Evolutionary conservation across 2,329 filamentous ascomycete genomes (phyloP), one percentile per base, ranked within the genome.

Genomic region (Exophiala dermatitidis): DNA sequence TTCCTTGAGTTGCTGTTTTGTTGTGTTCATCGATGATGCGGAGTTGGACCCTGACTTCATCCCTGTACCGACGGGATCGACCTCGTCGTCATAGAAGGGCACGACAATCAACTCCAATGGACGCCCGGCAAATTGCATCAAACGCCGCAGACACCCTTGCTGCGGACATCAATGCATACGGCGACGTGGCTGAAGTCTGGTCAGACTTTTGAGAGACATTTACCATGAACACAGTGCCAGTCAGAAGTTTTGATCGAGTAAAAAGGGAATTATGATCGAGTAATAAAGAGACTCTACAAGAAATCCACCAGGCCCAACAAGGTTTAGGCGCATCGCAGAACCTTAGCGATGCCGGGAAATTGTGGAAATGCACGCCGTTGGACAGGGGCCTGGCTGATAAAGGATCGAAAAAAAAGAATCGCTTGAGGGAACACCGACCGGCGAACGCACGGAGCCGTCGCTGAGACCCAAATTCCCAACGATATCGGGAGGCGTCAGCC

Each of bases 161-260:
- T 19, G 19, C 19, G 19, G 19, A 19, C 19, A 19, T 19, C 19
- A 19, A 19, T 19, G 19, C 19, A 19, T 19, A 19, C 19, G 19
- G 19, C 19, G 19, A 19, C 19, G 38, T 41, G 38, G 38, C n/a
- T 41, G 38, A 41, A 26, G 28, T 26, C 3, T 4, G 38, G 4
- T 38, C 19, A 10, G 38, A 19, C 19, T 19, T 19, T 19, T 19
- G 19, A 36, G 37, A 50, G 29, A 40, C 12, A 46, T 40, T 42
- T 45, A 54, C 36, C 48, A 42, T 32, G 37, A 19, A 43, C 5
- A 12, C 19, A 46, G 43, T 54, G 31, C 52, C 54, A 54, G 48
- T 60, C 48, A 54, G 57, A 51, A 57, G 44, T 60, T 60, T 62
- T 43, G 51, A 62, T 62, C 56, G 60, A 60, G 60, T 62, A 62